Base-by-base conservation (phyloP, 202 grass and related monocot genomes). In the Elaeis oleifera region DNA sequence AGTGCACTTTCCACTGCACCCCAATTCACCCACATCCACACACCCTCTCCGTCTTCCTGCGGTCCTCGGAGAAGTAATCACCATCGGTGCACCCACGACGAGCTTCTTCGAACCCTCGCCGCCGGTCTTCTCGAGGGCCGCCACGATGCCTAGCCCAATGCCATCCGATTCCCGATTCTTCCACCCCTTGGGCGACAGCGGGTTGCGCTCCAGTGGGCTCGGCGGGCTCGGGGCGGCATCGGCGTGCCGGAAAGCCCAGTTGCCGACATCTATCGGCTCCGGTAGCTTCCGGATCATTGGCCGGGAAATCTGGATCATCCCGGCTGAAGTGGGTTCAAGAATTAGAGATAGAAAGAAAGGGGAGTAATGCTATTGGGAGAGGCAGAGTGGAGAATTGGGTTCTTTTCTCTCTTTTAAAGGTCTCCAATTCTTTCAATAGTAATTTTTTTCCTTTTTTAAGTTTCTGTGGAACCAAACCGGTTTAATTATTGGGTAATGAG, bases 281-380 rank as follows among this genome's bases (percentile, higher is more conserved):
- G 11, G 22, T 3, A 52, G 7, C 68, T 60, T 71, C 16, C 44
- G 39, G 68, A 28, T 20, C 3, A 50, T 53, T 52, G 81, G 28
- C 50, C 72, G 65, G 7, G 65, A 49, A 69, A 67, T 64, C 55
- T 74, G 57, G 36, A 62, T 61, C 78, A 71, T 75, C 59, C 24
- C 11, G 54, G 55, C 65, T 58, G 54, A 62, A 58, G 18, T 24
- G 50, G 66, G 6, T 49, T 23, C 36, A 9, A 44, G 36, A 44
- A 44, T 13, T 44, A 13, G 27, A 60, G 8, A 14, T 74, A 54
- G 27, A 74, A 50, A 64, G 63, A 27, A 51, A 52, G 63, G 28
- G 60, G 65, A 64, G 27, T 63, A 54, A 56, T 48, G 61, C 23
- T 24, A 2, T 36, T 3, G 8, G 9, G 32, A 9, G 26, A 27